Percentiles rank a stretch among this genome's conserved stretches.
Evolutionary conservation across 2,329 filamentous ascomycete genomes (phyloP).

Genomic region (Botryotinia narcissicola): DNA sequence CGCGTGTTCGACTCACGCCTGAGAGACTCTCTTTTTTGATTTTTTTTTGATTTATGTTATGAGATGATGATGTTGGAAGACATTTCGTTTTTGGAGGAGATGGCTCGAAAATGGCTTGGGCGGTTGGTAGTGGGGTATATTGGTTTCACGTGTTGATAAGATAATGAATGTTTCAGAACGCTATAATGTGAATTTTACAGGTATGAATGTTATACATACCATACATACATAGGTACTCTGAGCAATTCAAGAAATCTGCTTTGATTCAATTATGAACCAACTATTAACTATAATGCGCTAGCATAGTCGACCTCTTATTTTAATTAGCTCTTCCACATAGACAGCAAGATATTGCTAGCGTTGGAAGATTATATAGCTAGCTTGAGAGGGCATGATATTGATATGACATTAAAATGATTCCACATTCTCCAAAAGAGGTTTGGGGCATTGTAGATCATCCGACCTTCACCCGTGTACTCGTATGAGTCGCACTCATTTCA

Average conservation of each 20-base stretch:
- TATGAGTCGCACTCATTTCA: neutral
- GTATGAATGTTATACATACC: no score
- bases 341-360: no score
- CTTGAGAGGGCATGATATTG: no score
- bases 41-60: neutral
- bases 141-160: neutral
- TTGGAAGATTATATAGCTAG: no score
- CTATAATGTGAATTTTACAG: no score
- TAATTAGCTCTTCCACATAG: no score
- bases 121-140: neutral
- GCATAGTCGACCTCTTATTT: no score
- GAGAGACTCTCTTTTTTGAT: neutral
- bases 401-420: neutral
- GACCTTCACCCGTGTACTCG: neutral
- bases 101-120: neutral
- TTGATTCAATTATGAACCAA: neutral
- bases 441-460: neutral
- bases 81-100: neutral
- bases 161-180: neutral
- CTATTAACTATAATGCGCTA: neutral
- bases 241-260: no score
- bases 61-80: neutral
- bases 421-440: neutral
- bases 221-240: no score
- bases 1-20: constrained; percentile 13